Evolutionary conservation across 768 basidiomycete species (phyloP), one percentile per base, ranked within the genome.

Genomic region (Naganishia vaughanmartiniae): DNA sequence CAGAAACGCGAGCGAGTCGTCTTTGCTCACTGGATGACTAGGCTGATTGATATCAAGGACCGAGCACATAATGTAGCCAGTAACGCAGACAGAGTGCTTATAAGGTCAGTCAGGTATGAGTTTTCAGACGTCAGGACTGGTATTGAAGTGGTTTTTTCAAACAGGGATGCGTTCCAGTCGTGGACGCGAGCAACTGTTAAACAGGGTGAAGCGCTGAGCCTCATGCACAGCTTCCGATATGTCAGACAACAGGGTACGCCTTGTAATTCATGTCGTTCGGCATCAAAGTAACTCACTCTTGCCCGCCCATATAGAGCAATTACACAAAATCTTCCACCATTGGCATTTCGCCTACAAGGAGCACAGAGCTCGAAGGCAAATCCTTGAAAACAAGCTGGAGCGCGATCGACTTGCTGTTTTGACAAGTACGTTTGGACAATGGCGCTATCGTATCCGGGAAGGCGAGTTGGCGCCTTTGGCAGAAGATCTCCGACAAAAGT

Each of bases 171-270:
- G 6, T 72, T 72, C 60, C 17, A n/a, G 26, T 31, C n/a, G n/a
- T 72, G 71, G 71, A 68, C 67, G 14, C 60, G 51, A 24, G 46
- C 57, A 15, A 67, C 65, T 9, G 17, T 72, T 28, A 66, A 67
- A 39, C 67, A 65, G 63, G 71, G 71, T 12, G 71, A 72, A 31
- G 51, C 45, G n/a, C n/a, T 68, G 19, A 72, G 67, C 54, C 54
- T 72, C 30, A 72, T 66, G 54, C 71, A 68, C 26, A 72, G 71
- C 54, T 72, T 72, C 67, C 66, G 71, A 19, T 67, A 60, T 21
- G 71, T 72, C 12, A 54, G 66, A 11, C 42, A 67, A 21, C 63
- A 71, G 54, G 70, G 70, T 67, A n/a, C 10, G 70, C 54, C 14
- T 21, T 26, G 6, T 4, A 45, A 30, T 12, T 9, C 26, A 17